phyloP scores from a whole-genome alignment of 148 eudicot species.

The Rhododendron simsii region DNA sequence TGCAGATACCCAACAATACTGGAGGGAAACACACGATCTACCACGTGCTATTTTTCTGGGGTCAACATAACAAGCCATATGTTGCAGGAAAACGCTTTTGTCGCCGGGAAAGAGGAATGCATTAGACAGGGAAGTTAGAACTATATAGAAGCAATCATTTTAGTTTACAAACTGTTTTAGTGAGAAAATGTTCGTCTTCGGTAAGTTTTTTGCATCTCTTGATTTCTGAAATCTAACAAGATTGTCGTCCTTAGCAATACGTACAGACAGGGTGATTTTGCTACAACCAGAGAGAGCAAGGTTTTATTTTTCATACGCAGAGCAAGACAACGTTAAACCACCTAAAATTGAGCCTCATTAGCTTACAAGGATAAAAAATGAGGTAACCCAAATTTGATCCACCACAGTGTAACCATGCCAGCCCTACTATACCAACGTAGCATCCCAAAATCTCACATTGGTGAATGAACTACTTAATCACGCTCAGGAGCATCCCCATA shows the following conservation, averaged over 20 bases:
- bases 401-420: background rate
- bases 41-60: background rate
- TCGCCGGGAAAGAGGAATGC: background rate
- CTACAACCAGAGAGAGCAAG: background rate
- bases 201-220: background rate
- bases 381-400: background rate
- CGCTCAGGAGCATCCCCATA: conserved; percentile 56
- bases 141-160: background rate
- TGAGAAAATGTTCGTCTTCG: background rate
- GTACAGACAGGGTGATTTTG: background rate
- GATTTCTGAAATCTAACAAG: background rate
- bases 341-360: background rate
- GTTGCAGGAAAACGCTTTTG: background rate
- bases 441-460: background rate
- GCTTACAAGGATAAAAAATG: background rate
- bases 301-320: background rate
- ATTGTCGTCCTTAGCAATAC: background rate
- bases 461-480: conserved; percentile 15
- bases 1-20: background rate
- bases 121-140: background rate
- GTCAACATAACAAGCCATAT: background rate
- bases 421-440: background rate
- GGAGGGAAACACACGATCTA: background rate
- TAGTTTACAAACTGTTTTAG: background rate
- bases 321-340: background rate